Conservation (phyloP, 1,139 yeast genomes). For the Debaryomycetaceae sp. region DNA sequence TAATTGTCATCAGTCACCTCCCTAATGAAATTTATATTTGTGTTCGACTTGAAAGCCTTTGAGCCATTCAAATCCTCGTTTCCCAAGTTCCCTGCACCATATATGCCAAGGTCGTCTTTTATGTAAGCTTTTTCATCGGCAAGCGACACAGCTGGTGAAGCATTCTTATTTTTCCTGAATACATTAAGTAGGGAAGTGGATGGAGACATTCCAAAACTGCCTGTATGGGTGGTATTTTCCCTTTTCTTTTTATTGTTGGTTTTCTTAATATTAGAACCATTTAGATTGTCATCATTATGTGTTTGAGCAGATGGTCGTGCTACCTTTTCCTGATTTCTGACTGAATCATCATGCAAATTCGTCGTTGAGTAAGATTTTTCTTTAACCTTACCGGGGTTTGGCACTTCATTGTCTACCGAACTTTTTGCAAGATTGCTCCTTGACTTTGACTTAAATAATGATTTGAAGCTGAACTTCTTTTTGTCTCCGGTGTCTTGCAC, state of each 20-base stretch:
- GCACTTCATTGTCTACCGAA: constrained; percentile 6
- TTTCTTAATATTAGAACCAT: neutral
- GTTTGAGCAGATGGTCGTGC: neutral
- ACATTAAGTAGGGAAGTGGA: constrained; percentile 15
- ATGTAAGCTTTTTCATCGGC: constrained; percentile 4
- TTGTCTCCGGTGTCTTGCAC: constrained; percentile 13
- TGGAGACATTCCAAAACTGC: constrained; percentile 1
- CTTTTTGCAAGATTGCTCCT: constrained; percentile 24
- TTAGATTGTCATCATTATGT: neutral
- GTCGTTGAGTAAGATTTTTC: constrained; percentile 31
- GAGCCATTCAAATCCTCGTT: constrained; percentile 5
- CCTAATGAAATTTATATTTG: constrained; percentile 29
- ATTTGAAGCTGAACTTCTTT: constrained; percentile 40
- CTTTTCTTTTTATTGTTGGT: constrained; percentile 3
- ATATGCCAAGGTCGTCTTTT: neutral
- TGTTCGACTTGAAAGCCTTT: constrained; percentile 11
- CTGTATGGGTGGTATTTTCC: constrained; percentile 5
- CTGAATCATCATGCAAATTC: constrained; percentile 13
- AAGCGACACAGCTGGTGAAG: constrained; percentile 10
- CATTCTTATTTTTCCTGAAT: constrained; percentile 25
- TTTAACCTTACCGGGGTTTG: constrained; percentile 18
- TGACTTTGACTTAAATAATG: constrained; percentile 37
- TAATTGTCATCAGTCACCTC: constrained; percentile 31
- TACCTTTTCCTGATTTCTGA: constrained; percentile 3
- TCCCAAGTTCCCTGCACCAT: neutral